Conservation (phyloP, 2,329 filamentous ascomycete species). For the Aspergillus sp. region DNA sequence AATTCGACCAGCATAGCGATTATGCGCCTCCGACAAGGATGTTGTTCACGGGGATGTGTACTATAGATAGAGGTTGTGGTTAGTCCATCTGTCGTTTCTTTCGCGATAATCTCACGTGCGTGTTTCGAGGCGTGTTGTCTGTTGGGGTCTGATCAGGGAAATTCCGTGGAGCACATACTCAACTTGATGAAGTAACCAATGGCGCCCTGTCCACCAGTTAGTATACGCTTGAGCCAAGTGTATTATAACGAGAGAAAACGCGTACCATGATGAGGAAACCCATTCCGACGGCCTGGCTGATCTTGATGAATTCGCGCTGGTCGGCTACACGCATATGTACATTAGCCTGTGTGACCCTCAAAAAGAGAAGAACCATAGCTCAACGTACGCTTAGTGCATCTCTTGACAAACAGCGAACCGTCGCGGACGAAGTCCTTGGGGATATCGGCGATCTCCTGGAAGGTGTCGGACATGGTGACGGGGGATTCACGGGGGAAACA, state of each 20-base stretch:
- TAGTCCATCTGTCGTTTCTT: constrained; percentile 5
- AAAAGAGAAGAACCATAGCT: background rate
- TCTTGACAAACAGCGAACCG: constrained; percentile 41
- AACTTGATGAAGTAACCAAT: constrained; percentile 55
- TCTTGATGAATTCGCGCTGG: constrained; percentile 53
- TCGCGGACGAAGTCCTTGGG: constrained; percentile 47
- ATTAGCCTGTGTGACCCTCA: background rate
- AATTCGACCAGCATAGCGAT: constrained; percentile 3
- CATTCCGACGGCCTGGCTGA: constrained; percentile 52
- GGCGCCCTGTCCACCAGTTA: constrained; percentile 31
- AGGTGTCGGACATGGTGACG: constrained; percentile 45
- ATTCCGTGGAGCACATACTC: constrained; percentile 35
- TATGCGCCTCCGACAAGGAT: constrained; percentile 42
- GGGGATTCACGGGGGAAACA: background rate
- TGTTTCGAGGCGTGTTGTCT: background rate
- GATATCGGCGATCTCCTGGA: constrained; percentile 54
- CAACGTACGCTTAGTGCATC: constrained; percentile 42
- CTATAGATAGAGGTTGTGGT: constrained; percentile 17
- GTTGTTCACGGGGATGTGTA: constrained; percentile 46
- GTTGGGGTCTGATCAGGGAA: background rate
- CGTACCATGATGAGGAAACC: constrained; percentile 51
- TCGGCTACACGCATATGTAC: constrained; percentile 38
- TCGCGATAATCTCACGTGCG: background rate
- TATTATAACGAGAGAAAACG: background rate
- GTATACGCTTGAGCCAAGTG: constrained; percentile 1